phyloP scores from a whole-genome alignment of 192 early-diverging fungal genomes.

The Glomus cerebriforme region DNA sequence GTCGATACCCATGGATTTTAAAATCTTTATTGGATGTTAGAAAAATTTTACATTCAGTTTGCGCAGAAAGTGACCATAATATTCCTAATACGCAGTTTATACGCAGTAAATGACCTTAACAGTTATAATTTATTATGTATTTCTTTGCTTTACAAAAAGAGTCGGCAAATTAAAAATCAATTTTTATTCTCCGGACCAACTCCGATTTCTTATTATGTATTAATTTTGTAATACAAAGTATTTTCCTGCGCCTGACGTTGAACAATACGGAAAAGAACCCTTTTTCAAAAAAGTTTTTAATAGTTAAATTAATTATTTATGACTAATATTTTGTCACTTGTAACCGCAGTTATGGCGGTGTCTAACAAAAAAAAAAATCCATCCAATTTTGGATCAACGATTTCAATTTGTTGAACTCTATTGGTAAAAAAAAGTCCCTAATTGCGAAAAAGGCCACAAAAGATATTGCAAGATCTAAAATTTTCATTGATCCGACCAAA shows the following conservation, averaged over 20 bases:
- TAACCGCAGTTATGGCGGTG: not conserved
- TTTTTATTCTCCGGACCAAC: not conserved
- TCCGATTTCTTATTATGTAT: not conserved
- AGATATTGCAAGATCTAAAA: not conserved
- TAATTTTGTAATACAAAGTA: not conserved
- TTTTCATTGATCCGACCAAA: slow-evolving; percentile 9
- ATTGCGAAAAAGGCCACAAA: not conserved
- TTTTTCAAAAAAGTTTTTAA: not conserved
- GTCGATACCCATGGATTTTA: slow-evolving; percentile 38
- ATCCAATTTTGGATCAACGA: not conserved
- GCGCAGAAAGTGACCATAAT: no score
- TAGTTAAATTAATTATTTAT: no score
- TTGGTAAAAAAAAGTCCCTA: not conserved
- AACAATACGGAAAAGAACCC: not conserved
- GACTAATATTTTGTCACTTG: slow-evolving; percentile 9
- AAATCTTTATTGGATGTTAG: not conserved
- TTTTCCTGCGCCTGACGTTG: not conserved
- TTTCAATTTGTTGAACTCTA: not conserved
- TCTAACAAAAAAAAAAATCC: not conserved
- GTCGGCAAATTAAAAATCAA: no score
- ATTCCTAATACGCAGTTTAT: no score
- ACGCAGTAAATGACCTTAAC: not conserved
- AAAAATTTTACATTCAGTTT: not conserved
- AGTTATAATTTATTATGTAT: not conserved
- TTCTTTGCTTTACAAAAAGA: no score